Percentiles rank a stretch among this genome's conserved stretches.
phyloP scores from a whole-genome alignment of 768 basidiomycete genomes.

The Infundibulicybe gibba region DNA sequence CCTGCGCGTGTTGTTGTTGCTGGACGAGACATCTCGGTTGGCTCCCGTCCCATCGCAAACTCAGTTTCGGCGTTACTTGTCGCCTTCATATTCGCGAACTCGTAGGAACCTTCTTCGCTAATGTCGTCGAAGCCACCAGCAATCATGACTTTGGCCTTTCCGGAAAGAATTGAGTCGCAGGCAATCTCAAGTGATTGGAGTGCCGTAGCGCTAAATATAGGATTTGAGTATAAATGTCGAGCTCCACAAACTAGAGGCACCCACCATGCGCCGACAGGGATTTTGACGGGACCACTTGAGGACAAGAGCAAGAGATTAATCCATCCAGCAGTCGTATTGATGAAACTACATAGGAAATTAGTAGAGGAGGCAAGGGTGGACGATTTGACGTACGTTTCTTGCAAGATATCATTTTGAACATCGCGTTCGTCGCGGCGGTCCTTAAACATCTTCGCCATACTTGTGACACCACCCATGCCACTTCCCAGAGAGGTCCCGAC shows the following conservation, averaged over 20 bases:
- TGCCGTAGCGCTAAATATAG: slow-evolving; percentile 74
- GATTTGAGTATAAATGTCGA: slow-evolving; percentile 5
- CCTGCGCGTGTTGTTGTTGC: slow-evolving; percentile 95
- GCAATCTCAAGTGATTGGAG: slow-evolving; percentile 98
- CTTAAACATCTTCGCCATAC: slow-evolving; percentile 96
- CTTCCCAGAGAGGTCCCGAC: slow-evolving; percentile 93
- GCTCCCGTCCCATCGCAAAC: slow-evolving; percentile 98
- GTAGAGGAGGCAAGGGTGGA: not conserved
- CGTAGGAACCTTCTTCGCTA: slow-evolving; percentile 96
- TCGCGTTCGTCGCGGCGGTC: slow-evolving; percentile 98
- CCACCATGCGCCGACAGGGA: slow-evolving; percentile 97
- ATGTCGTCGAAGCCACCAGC: slow-evolving; percentile 98
- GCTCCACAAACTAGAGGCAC: slow-evolving; percentile 17
- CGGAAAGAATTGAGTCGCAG: slow-evolving; percentile 89
- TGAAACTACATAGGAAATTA: slow-evolving; percentile 60
- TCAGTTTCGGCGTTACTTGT: slow-evolving; percentile 97
- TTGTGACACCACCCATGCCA: slow-evolving; percentile 95
- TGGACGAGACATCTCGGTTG: slow-evolving; percentile 97
- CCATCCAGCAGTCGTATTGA: slow-evolving; percentile 99
- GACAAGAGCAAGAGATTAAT: slow-evolving; percentile 92
- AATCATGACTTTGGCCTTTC: slow-evolving; percentile 99
- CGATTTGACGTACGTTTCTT: slow-evolving; percentile 78
- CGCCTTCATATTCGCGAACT: slow-evolving; percentile 99
- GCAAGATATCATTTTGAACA: slow-evolving; percentile 96
- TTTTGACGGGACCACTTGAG: slow-evolving; percentile 97